These are phyloP conservation scores for Sphagnum tenellum DNA, from an alignment of 225 moss, liverwort and hornwort genomes.

Conservation along the genomic window DNA sequence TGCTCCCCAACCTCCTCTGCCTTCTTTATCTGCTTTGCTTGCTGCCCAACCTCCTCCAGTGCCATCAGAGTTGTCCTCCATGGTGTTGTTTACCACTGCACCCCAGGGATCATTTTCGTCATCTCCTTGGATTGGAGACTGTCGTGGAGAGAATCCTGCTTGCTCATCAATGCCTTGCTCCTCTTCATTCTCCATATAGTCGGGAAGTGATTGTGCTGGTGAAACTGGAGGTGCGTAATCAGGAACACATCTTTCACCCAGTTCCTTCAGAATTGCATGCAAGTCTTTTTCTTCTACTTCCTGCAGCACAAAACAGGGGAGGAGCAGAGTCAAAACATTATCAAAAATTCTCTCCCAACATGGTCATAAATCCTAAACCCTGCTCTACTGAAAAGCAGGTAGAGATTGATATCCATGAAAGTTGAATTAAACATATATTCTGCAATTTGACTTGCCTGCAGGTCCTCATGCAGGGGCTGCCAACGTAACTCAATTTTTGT, in stretches of 20 bases:
- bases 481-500: constrained; percentile 36
- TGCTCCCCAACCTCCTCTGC: constrained; percentile 18
- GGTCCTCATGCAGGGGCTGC: constrained; percentile 44
- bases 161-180: constrained; percentile 18
- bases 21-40: constrained; percentile 1
- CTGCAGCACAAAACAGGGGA: no score
- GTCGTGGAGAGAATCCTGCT: constrained; percentile 39
- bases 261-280: constrained; percentile 39
- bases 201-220: constrained; percentile 25
- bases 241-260: constrained; percentile 44
- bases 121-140: constrained; percentile 1
- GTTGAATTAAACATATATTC: background rate
- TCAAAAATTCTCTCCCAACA: no score
- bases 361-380: no score
- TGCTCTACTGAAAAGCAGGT: no score
- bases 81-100: background rate
- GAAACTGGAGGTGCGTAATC: constrained; percentile 27
- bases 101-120: constrained; percentile 12
- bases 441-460: constrained; percentile 21
- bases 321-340: no score
- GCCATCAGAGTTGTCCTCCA: background rate
- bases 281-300: constrained; percentile 19
- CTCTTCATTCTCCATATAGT: constrained; percentile 5
- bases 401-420: background rate
- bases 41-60: constrained; percentile 5